phyloP scores from a whole-genome alignment of 768 basidiomycete species.

The Collybia sordida region DNA sequence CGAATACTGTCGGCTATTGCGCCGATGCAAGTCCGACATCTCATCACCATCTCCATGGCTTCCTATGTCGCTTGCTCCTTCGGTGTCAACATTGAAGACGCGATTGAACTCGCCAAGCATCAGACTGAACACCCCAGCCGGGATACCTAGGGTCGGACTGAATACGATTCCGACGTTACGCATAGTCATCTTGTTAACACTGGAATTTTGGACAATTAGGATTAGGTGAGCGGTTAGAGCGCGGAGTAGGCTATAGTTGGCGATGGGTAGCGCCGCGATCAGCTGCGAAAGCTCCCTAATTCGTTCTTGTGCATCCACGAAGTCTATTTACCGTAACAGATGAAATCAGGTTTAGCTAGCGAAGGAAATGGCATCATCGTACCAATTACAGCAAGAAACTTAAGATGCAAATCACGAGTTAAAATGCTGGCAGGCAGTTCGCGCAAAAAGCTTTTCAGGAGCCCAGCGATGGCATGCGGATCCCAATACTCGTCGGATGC shows the following conservation, averaged over 20 bases:
- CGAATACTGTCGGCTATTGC: slow-evolving; percentile 84
- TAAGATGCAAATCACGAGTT: slow-evolving; percentile 87
- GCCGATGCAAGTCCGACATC: slow-evolving; percentile 45
- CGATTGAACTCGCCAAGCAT: slow-evolving; percentile 93
- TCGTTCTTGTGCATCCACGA: slow-evolving; percentile 84
- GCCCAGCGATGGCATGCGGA: slow-evolving; percentile 94
- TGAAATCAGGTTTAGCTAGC: slow-evolving; percentile 1
- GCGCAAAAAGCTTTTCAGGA: slow-evolving; percentile 90
- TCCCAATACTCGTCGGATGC: slow-evolving; percentile 93
- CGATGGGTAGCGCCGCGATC: slow-evolving; percentile 83
- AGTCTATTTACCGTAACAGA: slow-evolving; percentile 50
- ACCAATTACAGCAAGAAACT: slow-evolving; percentile 94
- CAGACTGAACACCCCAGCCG: slow-evolving; percentile 94
- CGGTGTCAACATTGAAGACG: slow-evolving; percentile 81
- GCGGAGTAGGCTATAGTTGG: slow-evolving; percentile 92
- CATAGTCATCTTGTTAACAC: slow-evolving; percentile 97
- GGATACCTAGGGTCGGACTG: slow-evolving; percentile 95
- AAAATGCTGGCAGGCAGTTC: slow-evolving; percentile 92
- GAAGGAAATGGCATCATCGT: slow-evolving; percentile 27
- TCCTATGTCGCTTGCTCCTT: slow-evolving; percentile 29
- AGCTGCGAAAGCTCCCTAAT: slow-evolving; percentile 85
- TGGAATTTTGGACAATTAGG: slow-evolving; percentile 87
- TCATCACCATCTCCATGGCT: slow-evolving; percentile 24
- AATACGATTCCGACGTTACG: slow-evolving; percentile 99
- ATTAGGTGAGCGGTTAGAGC: slow-evolving; percentile 95